A percentile compares a stretch with the other conserved stretches of the same genome.
These are phyloP conservation scores for Xylaria curta DNA, from an alignment of 495 filamentous ascomycete genomes.

Conservation along the genomic window DNA sequence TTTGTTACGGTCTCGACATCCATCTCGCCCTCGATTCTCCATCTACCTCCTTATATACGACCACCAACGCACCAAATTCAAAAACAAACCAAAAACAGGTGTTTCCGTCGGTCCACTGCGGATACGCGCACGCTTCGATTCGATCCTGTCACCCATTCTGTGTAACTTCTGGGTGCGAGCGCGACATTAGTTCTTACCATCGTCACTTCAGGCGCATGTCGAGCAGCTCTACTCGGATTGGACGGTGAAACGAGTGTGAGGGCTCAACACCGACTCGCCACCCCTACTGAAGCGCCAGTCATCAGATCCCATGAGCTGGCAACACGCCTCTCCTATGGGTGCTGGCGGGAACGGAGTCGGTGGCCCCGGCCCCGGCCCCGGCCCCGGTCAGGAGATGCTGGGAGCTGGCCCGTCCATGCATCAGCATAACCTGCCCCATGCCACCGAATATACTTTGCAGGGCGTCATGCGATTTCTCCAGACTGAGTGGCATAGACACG, in stretches of 20 bases:
- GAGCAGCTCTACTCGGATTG: constrained; percentile 23
- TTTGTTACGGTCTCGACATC: not conserved
- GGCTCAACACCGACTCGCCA: constrained; percentile 22
- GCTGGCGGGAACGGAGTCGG: constrained; percentile 36
- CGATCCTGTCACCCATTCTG: not conserved
- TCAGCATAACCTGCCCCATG: constrained; percentile 66
- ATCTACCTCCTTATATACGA: not conserved
- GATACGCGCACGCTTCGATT: not conserved
- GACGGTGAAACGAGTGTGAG: constrained; percentile 40
- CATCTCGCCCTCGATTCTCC: not conserved
- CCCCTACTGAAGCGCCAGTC: not conserved
- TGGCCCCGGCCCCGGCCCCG: constrained; percentile 26
- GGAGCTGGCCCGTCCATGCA: constrained; percentile 31
- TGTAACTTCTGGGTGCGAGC: constrained; percentile 24
- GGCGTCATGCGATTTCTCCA: constrained; percentile 99
- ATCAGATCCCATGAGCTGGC: constrained; percentile 37
- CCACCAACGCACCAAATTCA: not conserved
- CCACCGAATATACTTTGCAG: constrained; percentile 98
- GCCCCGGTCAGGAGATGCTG: constrained; percentile 37
- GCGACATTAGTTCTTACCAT: constrained; percentile 4
- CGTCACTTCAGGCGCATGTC: constrained; percentile 36
- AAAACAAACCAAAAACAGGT: too few species aligned
- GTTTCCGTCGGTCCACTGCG: not conserved
- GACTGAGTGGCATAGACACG: constrained; percentile 98
- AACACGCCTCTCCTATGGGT: constrained; percentile 40